These are phyloP conservation scores for Biscogniauxia sp. DNA, from an alignment of 2,329 filamentous ascomycete genomes.

Conservation along the genomic window DNA sequence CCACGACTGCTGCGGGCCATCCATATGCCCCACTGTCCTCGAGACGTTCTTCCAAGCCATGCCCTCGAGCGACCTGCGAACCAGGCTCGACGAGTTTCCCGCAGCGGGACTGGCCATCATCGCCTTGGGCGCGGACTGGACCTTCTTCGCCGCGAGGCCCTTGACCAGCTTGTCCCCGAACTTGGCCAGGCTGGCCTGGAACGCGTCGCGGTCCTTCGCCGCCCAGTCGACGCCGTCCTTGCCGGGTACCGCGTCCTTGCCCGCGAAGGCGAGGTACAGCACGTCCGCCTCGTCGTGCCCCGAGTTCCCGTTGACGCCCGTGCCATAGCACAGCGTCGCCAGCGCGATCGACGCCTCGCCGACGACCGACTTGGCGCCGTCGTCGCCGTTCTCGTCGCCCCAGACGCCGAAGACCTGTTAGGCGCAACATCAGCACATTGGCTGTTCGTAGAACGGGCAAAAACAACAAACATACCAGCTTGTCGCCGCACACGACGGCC, in stretches of 20 bases:
- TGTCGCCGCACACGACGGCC: slow-evolving; percentile 48
- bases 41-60: too few relatives aligned
- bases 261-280: not conserved
- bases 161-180: not conserved
- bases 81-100: too few relatives aligned
- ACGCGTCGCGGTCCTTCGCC: not conserved
- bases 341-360: slow-evolving; percentile 59
- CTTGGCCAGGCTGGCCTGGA: not conserved
- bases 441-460: not conserved
- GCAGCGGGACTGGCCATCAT: too few relatives aligned
- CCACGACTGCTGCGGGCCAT: too few relatives aligned
- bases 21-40: too few relatives aligned
- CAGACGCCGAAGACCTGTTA: slow-evolving; percentile 54
- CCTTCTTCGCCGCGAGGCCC: too few relatives aligned
- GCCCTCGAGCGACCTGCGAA: too few relatives aligned
- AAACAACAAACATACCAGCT: slow-evolving; percentile 35
- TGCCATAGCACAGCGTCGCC: slow-evolving; percentile 56
- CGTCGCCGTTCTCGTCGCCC: slow-evolving; percentile 60
- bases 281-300: slow-evolving; percentile 59
- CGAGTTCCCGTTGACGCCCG: slow-evolving; percentile 49
- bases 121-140: too few relatives aligned
- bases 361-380: slow-evolving; percentile 44
- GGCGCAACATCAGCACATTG: not conserved
- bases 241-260: not conserved
- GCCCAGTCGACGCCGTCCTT: not conserved